Evolutionary conservation across 805 yeast species (phyloP).

Genomic region (Metschnikowia arizonensis): DNA sequence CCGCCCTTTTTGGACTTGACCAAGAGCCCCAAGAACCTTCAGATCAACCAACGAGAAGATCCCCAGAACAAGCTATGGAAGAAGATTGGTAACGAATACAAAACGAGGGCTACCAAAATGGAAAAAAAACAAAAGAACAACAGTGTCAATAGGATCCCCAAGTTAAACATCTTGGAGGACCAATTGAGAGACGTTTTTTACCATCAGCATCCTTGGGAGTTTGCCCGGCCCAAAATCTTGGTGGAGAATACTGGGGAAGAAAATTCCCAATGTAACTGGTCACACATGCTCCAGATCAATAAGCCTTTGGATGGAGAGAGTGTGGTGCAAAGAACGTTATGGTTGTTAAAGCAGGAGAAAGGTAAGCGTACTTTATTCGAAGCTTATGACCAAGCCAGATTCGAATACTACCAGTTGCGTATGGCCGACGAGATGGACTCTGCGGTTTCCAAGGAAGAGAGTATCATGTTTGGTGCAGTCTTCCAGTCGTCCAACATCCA

Average conservation of each 20-base stretch:
- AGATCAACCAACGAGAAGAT: constrained; percentile 26
- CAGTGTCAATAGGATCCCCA: constrained; percentile 46
- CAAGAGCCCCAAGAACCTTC: constrained; percentile 38
- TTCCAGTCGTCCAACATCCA: constrained; percentile 60
- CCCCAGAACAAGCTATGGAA: constrained; percentile 22
- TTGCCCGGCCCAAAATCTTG: constrained; percentile 81
- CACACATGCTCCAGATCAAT: constrained; percentile 62
- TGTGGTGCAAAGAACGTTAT: constrained; percentile 43
- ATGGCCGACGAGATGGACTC: constrained; percentile 77
- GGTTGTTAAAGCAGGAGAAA: constrained; percentile 24
- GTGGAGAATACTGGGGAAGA: constrained; percentile 73
- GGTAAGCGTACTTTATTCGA: constrained; percentile 39
- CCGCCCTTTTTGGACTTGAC: constrained; percentile 73
- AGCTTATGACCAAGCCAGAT: constrained; percentile 83
- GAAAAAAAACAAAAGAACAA: constrained; percentile 38
- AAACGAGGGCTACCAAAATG: constrained; percentile 43
- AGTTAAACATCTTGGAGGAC: constrained; percentile 67
- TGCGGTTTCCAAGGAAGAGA: constrained; percentile 75
- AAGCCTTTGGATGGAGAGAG: constrained; percentile 83
- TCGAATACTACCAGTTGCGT: constrained; percentile 82
- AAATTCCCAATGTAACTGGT: constrained; percentile 64
- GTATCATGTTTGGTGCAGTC: constrained; percentile 78
- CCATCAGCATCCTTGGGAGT: constrained; percentile 97
- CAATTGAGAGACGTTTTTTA: constrained; percentile 76
- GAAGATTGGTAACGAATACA: constrained; percentile 26